Base-by-base conservation (phyloP, 345 rosid species). In the Salix dunnii region DNA sequence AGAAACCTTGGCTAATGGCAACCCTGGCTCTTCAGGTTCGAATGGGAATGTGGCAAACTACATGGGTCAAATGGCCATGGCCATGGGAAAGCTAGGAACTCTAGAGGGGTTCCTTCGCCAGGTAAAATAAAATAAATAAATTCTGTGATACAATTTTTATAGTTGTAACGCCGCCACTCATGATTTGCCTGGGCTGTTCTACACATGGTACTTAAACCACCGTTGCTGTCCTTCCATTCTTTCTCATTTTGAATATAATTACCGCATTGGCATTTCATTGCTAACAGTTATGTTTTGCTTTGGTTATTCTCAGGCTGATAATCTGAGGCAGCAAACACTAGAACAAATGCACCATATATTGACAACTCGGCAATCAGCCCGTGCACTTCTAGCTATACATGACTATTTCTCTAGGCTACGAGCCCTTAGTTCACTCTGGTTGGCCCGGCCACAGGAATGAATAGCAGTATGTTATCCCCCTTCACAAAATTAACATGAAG, bases 31-130 rank as follows among this genome's bases (percentile, higher is more conserved):
- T 21, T 78, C 89, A 20, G 91, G 92, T 46, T 78, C 96, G 33
- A 88, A 94, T 42, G 94, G 90, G 36, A 88, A 91, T 70, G 96
- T 94, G 11, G 98, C 97, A 33, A 94, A 92, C 84, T 94, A 94
- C 77, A 94, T 94, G 98, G 98, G 98, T 78, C 98, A 92, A 85
- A 94, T 94, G 99, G 99, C 97, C 66, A 89, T 95, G 99, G 98
- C 98, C 40, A 94, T 94, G 97, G 98, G 98, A 72, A 93, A 94
- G 84, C 88, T 94, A 55, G 98, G 96, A 42, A 92, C 94, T 28
- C 90, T 94, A 1, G 96, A 94, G 79, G 92, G 93, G 42, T 94
- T 94, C 83, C 89, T 92, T 64, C 87, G 84, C 51, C 97, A 94
- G 97, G 98, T 77, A 77, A 38, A 77, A 38, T 17, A 8, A 10